Percentiles rank a stretch among this genome's conserved stretches.
phyloP scores from a whole-genome alignment of 2,329 filamentous ascomycete genomes.

The Apiospora hydei region DNA sequence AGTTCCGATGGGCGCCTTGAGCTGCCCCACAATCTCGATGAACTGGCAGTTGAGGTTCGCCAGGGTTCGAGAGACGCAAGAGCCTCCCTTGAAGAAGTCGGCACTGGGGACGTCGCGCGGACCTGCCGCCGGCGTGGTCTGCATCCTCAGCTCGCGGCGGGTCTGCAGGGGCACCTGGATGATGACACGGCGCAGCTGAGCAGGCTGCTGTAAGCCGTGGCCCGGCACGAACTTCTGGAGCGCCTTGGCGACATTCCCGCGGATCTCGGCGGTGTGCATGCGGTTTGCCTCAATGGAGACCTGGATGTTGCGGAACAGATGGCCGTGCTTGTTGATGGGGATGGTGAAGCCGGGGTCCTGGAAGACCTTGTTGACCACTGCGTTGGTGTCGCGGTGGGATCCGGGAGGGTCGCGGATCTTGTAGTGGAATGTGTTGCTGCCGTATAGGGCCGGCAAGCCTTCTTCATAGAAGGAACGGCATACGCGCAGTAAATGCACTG shows the following conservation, averaged over 20 bases:
- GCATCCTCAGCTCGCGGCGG: constrained; percentile 25
- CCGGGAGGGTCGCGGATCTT: constrained; percentile 48
- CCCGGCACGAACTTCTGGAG: constrained; percentile 46
- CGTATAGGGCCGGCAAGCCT: constrained; percentile 52
- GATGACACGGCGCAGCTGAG: constrained; percentile 50
- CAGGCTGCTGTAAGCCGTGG: constrained; percentile 29
- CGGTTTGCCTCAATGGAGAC: constrained; percentile 54
- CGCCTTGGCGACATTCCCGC: constrained; percentile 43
- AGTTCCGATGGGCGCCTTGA: constrained; percentile 24
- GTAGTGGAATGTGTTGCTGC: constrained; percentile 57
- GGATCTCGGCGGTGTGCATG: constrained; percentile 34
- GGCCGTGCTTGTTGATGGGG: constrained; percentile 46
- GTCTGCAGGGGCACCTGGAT: constrained; percentile 49
- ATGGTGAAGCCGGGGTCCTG: constrained; percentile 35
- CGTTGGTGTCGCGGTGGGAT: constrained; percentile 26
- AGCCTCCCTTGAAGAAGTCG: constrained; percentile 43
- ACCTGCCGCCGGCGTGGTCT: not conserved
- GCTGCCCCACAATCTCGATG: constrained; percentile 45
- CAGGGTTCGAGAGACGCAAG: constrained; percentile 43
- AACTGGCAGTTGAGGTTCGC: constrained; percentile 44
- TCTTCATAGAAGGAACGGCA: constrained; percentile 47
- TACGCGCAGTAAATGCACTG: constrained; percentile 46
- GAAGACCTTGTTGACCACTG: constrained; percentile 39
- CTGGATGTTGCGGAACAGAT: constrained; percentile 49
- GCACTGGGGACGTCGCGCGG: constrained; percentile 43